Evolutionary conservation across 2,329 filamentous ascomycete genomes (phyloP).

Genomic region (Thelonectria olida): DNA sequence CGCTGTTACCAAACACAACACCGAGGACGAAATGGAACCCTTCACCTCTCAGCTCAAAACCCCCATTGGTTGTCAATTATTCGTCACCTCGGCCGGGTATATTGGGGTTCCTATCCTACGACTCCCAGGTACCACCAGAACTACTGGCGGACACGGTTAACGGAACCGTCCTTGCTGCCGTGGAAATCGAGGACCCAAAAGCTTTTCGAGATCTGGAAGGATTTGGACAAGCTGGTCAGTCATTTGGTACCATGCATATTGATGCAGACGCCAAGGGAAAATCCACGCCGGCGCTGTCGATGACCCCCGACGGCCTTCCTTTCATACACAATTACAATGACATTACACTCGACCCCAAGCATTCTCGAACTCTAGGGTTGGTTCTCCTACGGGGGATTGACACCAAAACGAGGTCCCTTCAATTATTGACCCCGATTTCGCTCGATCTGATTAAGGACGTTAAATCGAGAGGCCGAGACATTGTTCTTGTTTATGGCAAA

Average conservation of each 20-base stretch:
- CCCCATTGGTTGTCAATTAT: conserved; percentile 73
- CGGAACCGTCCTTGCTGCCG: conserved; percentile 74
- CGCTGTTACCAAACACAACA: conserved; percentile 3
- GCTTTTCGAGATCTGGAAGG: conserved; percentile 54
- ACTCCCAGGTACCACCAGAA: conserved; percentile 67
- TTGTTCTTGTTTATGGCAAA: conserved; percentile 74
- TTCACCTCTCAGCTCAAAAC: conserved; percentile 62
- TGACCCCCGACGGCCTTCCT: conserved; percentile 64
- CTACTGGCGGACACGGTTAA: conserved; percentile 73
- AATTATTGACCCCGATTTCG: conserved; percentile 71
- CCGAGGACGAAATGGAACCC: conserved; percentile 56
- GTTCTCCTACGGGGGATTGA: conserved; percentile 79
- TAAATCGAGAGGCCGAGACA: conserved; percentile 52
- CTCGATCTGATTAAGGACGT: conserved; percentile 50
- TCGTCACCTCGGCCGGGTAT: conserved; percentile 60
- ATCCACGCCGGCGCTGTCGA: conserved; percentile 18
- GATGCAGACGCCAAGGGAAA: background rate
- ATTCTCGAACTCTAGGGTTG: conserved; percentile 69
- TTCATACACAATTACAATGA: conserved; percentile 66
- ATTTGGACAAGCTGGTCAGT: background rate
- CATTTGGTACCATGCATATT: conserved; percentile 31
- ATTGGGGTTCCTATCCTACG: conserved; percentile 73
- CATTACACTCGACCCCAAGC: conserved; percentile 66
- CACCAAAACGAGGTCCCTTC: conserved; percentile 58
- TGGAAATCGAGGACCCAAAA: conserved; percentile 64